These are phyloP conservation scores for Microbotryum intermedium DNA, from an alignment of 1,284 basidiomycete genomes.

Conservation along the genomic window DNA sequence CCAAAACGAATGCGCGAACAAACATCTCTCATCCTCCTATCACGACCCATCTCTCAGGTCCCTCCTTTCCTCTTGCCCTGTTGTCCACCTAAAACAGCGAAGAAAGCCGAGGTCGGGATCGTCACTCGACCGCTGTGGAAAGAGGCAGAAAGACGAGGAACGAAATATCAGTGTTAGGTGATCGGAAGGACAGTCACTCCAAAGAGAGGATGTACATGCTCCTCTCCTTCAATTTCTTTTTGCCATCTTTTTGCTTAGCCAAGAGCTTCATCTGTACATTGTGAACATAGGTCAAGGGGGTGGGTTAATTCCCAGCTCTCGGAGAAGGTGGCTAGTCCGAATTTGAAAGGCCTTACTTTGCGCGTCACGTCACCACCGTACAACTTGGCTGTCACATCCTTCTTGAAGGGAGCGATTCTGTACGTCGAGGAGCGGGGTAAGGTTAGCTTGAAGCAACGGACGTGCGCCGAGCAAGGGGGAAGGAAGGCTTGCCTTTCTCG, in stretches of 20 bases:
- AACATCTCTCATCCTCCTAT: not conserved
- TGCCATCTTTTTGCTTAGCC: constrained; percentile 85
- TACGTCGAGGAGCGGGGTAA: not conserved
- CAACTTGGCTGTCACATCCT: constrained; percentile 56
- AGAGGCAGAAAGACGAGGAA: not conserved
- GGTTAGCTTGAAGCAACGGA: not conserved
- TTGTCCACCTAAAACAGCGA: constrained; percentile 21
- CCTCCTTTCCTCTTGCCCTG: constrained; percentile 24
- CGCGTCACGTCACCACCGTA: constrained; percentile 29
- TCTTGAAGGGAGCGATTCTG: constrained; percentile 68
- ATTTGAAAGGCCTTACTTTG: constrained; percentile 7
- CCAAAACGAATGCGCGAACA: too few species aligned
- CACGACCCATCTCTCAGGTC: not conserved
- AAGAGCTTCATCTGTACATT: constrained; percentile 63
- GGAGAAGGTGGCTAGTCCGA: not conserved
- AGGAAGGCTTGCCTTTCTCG: constrained; percentile 53
- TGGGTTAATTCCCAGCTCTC: not conserved
- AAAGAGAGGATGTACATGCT: constrained; percentile 13
- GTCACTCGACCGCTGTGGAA: constrained; percentile 14
- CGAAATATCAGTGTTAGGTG: not conserved
- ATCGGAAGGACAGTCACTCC: not conserved
- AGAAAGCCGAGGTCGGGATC: constrained; percentile 25
- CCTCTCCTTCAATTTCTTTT: constrained; percentile 62
- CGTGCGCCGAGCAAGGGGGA: not conserved
- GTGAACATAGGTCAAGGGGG: not conserved